phyloP scores from a whole-genome alignment of 192 early-diverging fungal species.

The Dimargaris cristalligena region DNA sequence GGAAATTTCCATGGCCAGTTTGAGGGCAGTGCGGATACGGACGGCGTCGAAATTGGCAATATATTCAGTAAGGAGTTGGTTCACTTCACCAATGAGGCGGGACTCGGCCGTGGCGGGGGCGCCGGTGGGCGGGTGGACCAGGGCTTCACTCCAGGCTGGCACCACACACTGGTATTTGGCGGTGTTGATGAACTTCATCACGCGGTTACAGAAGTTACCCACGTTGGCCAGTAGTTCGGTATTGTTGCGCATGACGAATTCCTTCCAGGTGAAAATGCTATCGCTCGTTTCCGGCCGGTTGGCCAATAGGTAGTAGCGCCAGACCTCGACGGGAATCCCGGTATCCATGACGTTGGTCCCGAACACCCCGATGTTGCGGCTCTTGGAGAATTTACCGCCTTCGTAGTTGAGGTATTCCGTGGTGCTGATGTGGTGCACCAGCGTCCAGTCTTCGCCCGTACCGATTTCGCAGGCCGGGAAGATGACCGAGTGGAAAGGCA shows the following conservation, averaged over 20 bases:
- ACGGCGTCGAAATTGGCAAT: slow-evolving; percentile 62
- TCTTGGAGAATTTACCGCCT: slow-evolving; percentile 91
- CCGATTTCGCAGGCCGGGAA: slow-evolving; percentile 84
- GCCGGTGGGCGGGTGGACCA: slow-evolving; percentile 19
- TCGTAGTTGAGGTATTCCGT: slow-evolving; percentile 98
- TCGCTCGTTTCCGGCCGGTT: slow-evolving; percentile 87
- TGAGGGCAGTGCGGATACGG: slow-evolving; percentile 69
- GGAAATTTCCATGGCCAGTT: slow-evolving; percentile 83
- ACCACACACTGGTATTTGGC: slow-evolving; percentile 83
- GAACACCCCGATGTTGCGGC: slow-evolving; percentile 89
- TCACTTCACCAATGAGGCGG: slow-evolving; percentile 66
- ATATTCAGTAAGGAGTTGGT: slow-evolving; percentile 57
- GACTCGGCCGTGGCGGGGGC: slow-evolving; percentile 41
- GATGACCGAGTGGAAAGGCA: slow-evolving; percentile 96
- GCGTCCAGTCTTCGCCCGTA: slow-evolving; percentile 77
- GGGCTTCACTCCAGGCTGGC: slow-evolving; percentile 34
- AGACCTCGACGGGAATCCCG: slow-evolving; percentile 79
- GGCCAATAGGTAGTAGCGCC: slow-evolving; percentile 90
- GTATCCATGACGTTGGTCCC: slow-evolving; percentile 87
- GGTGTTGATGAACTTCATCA: slow-evolving; percentile 69
- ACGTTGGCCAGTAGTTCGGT: slow-evolving; percentile 85
- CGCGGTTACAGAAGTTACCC: slow-evolving; percentile 96
- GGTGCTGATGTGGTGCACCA: slow-evolving; percentile 79
- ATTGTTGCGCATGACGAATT: slow-evolving; percentile 90
- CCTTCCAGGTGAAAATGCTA: slow-evolving; percentile 82